These are phyloP conservation scores for Colletotrichum sp. DNA, from an alignment of 2,329 filamentous ascomycete species.

Conservation along the genomic window DNA sequence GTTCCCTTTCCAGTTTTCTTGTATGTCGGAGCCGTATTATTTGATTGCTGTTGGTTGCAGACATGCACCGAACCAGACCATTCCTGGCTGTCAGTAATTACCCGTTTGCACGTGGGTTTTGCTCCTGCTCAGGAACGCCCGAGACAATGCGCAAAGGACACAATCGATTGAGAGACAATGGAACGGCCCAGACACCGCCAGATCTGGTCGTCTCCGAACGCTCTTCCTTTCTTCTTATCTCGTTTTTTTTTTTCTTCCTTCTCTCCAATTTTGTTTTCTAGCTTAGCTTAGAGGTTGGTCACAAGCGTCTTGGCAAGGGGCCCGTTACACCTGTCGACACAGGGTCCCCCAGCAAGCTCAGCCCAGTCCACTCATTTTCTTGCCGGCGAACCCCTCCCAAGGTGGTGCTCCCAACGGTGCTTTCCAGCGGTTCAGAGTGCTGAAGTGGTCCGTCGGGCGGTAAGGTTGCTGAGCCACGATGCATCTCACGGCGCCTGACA, in stretches of 20 bases:
- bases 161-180: neutral
- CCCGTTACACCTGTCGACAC: neutral
- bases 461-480: neutral
- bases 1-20: neutral
- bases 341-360: neutral
- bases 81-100: neutral
- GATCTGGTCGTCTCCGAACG: neutral
- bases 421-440: neutral
- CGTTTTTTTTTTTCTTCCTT: neutral
- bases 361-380: neutral
- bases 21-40: neutral
- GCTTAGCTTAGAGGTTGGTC: neutral
- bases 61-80: neutral
- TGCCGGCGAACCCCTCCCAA: neutral
- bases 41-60: neutral
- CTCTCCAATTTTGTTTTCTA: neutral
- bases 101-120: neutral
- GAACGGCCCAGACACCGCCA: neutral
- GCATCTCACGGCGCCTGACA: neutral
- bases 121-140: neutral
- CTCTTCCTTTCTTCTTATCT: neutral
- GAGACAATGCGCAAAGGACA: neutral
- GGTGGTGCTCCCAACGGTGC: neutral
- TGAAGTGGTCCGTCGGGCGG: neutral
- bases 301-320: conserved; percentile 7